Evolutionary conservation across 768 basidiomycete genomes (phyloP).

Genomic region (Trametes meyenii): DNA sequence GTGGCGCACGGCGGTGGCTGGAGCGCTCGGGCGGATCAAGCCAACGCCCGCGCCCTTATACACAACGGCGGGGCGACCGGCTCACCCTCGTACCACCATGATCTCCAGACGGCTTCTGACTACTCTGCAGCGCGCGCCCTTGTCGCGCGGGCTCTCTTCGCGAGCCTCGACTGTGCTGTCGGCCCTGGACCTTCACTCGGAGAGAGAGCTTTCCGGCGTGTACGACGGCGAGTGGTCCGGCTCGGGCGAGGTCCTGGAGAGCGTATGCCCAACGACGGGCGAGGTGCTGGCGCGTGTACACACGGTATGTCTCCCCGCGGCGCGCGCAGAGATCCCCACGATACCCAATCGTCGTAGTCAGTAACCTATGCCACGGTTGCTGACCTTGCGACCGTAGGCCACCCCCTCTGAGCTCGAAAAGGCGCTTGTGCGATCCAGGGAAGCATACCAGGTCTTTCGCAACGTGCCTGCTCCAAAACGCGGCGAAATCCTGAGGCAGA

Average conservation of each 20-base stretch:
- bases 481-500: constrained; percentile 87
- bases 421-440: constrained; percentile 68
- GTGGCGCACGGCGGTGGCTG: background rate
- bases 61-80: background rate
- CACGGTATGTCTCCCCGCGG: constrained; percentile 51
- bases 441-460: constrained; percentile 74
- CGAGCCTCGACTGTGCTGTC: constrained; percentile 71
- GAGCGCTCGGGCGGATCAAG: constrained; percentile 20
- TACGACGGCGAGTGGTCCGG: constrained; percentile 86
- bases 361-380: background rate
- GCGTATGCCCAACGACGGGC: constrained; percentile 85
- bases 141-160: constrained; percentile 58
- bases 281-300: constrained; percentile 78
- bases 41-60: background rate
- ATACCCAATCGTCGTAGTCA: background rate
- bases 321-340: background rate
- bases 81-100: constrained; percentile 15
- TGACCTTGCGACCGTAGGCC: constrained; percentile 44
- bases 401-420: constrained; percentile 72
- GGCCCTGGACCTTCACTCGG: constrained; percentile 59
- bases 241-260: constrained; percentile 67
- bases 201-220: constrained; percentile 68
- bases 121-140: constrained; percentile 17
- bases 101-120: constrained; percentile 13
- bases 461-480: constrained; percentile 83